Evolutionary conservation across 441 rosid species (phyloP).

Genomic region (Adansonia grandidieri): DNA sequence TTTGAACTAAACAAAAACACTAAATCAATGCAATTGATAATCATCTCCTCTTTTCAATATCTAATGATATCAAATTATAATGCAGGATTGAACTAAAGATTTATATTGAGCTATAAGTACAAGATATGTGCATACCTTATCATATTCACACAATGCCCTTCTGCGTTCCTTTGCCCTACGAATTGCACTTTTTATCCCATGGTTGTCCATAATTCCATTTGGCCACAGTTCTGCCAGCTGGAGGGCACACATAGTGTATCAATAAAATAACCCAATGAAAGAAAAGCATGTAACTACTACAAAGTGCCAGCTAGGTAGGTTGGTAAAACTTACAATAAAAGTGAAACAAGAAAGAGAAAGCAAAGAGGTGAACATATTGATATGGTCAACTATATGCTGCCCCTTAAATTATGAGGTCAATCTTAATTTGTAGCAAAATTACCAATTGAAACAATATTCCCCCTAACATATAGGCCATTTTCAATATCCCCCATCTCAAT

Average conservation of each 20-base stretch:
- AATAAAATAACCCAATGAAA: background rate
- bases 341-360: background rate
- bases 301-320: background rate
- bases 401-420: background rate
- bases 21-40: slow-evolving; percentile 2
- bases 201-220: slow-evolving; percentile 43
- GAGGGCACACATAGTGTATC: background rate
- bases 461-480: background rate
- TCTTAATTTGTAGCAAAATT: background rate
- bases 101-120: slow-evolving; percentile 17
- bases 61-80: slow-evolving; percentile 9
- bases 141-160: slow-evolving; percentile 30
- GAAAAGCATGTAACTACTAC: background rate
- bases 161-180: slow-evolving; percentile 42
- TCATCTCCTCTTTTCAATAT: background rate
- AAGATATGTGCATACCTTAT: slow-evolving; percentile 32
- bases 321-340: background rate
- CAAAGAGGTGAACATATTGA: background rate
- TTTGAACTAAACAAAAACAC: background rate
- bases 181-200: slow-evolving; percentile 42
- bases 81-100: slow-evolving; percentile 5
- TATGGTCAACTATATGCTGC: background rate
- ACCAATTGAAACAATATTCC: slow-evolving; percentile 1
- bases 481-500: background rate
- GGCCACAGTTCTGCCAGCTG: slow-evolving; percentile 54